Conservation (phyloP, 2,329 filamentous ascomycete species). For the Akanthomyces uredinophilus region DNA sequence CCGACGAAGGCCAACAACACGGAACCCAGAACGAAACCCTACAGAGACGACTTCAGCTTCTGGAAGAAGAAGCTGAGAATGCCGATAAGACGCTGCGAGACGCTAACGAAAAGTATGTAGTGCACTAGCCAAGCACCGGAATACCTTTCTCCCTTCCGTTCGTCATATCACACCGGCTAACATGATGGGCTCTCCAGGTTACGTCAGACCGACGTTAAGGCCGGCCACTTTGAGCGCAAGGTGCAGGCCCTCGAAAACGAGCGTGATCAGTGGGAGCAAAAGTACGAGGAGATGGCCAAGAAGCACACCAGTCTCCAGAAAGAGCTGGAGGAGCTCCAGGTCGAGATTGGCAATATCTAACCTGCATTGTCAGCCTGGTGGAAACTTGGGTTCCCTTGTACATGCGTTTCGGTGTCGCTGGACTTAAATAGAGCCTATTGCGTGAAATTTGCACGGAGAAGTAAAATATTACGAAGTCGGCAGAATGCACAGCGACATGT, state of each 20-base stretch:
- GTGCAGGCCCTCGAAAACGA: conserved; percentile 91
- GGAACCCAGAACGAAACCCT: conserved; percentile 88
- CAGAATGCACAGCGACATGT: conserved; percentile 13
- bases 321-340: conserved; percentile 85
- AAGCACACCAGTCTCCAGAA: conserved; percentile 81
- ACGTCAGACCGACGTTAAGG: conserved; percentile 98
- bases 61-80: conserved; percentile 97
- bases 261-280: conserved; percentile 90
- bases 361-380: conserved; percentile 16
- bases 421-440: not conserved
- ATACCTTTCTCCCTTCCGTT: not conserved
- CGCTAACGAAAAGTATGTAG: conserved; percentile 92
- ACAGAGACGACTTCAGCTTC: conserved; percentile 85
- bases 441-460: conserved; percentile 5
- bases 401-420: conserved; percentile 8
- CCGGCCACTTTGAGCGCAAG: conserved; percentile 98
- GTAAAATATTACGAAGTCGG: conserved; percentile 10
- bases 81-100: conserved; percentile 95
- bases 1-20: conserved; percentile 75
- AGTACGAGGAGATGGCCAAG: conserved; percentile 96
- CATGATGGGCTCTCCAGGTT: conserved; percentile 54
- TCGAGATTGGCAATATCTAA: conserved; percentile 91
- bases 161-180: not conserved
- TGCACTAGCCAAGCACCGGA: not conserved
- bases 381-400: conserved; percentile 2